Base-by-base conservation (phyloP, 352 stramenopile genomes). In the Halophytophthora batemanensis region DNA sequence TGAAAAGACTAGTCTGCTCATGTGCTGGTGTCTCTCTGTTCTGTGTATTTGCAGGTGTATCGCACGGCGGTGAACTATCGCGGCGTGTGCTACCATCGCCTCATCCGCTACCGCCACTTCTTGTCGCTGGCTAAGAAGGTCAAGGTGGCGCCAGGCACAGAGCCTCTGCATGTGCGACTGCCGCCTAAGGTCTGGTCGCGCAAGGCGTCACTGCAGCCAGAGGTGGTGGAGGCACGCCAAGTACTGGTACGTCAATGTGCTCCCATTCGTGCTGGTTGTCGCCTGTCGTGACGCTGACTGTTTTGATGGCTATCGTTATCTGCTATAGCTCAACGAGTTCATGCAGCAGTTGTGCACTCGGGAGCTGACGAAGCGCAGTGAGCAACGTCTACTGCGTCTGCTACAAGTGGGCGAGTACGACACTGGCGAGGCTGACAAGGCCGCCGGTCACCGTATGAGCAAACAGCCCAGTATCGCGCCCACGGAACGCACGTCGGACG, bases 61-160 rank as follows among this genome's bases (percentile, higher is more conserved):
- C 77, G 77, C 42, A 90, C 82, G 37, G 74, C 73, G 6, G 70
- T 85, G 34, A 90, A 80, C 59, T 87, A 75, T 29, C 54, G 64
- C 29, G 77, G 79, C 6, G 43, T 83, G 38, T 87, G 73, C 64
- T 87, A 77, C 53, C 71, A 92, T 48, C 78, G 82, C 1, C 53
- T 90, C 18, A 57, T 92, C 39, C 82, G 82, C 34, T 92, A 70
- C 54, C 64, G 82, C 12, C 58, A 86, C n/a, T 90, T 92, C 40
- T 35, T 41, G 25, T 43, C 31, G 31, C 89, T 92, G 51, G 56
- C 67, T 40, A 69, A 64, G 54, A 58, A 58, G 21, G 40, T 91
- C 34, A 74, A 77, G 33, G 8, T 87, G 41, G 60, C 58, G 6
- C 42, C 60, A 2, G 39, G 50, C 1, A 55, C 59, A 2, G 12